Evolutionary conservation across 768 basidiomycete genomes (phyloP).

Genomic region (Mycena olivaceomarginata): DNA sequence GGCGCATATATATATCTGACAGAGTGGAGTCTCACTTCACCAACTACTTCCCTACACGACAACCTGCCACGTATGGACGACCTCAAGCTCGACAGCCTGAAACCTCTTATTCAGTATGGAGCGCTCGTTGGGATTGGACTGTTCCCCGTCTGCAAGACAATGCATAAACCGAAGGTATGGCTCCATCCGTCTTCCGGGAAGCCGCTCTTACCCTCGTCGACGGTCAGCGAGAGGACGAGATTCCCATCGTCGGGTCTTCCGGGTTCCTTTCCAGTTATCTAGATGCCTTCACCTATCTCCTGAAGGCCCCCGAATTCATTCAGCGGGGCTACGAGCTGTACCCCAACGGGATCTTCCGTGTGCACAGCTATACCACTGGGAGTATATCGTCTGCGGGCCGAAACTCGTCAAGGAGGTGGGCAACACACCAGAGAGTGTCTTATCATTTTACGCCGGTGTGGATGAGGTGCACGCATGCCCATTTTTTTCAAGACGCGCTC

Average conservation of each 20-base stretch:
- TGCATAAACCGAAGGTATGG: slow-evolving; percentile 20
- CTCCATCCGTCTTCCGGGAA: neutral
- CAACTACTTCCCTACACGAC: neutral
- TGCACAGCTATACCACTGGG: slow-evolving; percentile 54
- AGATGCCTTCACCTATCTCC: slow-evolving; percentile 30
- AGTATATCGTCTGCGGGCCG: slow-evolving; percentile 57
- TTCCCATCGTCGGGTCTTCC: slow-evolving; percentile 34
- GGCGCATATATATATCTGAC: neutral
- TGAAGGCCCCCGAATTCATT: slow-evolving; percentile 14
- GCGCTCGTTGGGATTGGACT: slow-evolving; percentile 1
- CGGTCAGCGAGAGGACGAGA: neutral
- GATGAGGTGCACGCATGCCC: slow-evolving; percentile 52
- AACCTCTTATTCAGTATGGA: slow-evolving; percentile 11
- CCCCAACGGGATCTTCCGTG: slow-evolving; percentile 33
- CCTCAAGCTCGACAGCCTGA: slow-evolving; percentile 11
- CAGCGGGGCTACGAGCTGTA: slow-evolving; percentile 33
- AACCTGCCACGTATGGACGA: neutral
- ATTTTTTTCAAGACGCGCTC: neutral
- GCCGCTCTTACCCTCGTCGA: neutral
- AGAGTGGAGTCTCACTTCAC: neutral
- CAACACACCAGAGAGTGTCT: slow-evolving; percentile 59
- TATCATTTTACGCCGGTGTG: slow-evolving; percentile 58
- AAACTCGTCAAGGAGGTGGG: slow-evolving; percentile 62
- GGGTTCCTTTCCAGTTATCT: slow-evolving; percentile 29
- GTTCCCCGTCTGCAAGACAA: neutral